These are phyloP conservation scores for Sugiyamaella castrensis DNA, from an alignment of 1,139 yeast genomes.

Conservation along the genomic window DNA sequence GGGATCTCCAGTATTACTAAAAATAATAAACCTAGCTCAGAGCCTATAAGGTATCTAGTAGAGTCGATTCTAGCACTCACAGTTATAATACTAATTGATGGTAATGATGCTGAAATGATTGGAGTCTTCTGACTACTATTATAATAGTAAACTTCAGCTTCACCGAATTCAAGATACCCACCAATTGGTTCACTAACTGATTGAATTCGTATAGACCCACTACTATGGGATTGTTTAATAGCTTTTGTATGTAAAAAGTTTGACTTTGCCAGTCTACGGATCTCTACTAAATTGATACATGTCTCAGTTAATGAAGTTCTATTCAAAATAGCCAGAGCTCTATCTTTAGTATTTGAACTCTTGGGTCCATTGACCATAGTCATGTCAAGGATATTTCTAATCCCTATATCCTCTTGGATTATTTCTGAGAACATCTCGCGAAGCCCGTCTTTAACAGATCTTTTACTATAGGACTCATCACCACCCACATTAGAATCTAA, in stretches of 20 bases:
- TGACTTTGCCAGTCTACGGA: neutral
- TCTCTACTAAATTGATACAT: neutral
- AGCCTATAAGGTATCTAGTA: constrained; percentile 3
- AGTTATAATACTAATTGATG: neutral
- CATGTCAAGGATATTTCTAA: too few relatives aligned
- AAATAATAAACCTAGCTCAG: constrained; percentile 1
- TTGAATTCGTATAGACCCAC: neutral
- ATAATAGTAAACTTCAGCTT: constrained; percentile 1
- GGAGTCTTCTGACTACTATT: too few relatives aligned
- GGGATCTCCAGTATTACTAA: neutral
- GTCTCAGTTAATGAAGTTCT: neutral
- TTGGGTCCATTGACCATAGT: too few relatives aligned
- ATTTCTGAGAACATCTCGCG: too few relatives aligned
- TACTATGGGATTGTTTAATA: neutral
- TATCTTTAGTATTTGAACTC: neutral
- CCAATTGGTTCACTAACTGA: neutral
- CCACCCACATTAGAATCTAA: neutral
- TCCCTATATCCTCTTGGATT: too few relatives aligned
- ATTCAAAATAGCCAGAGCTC: neutral
- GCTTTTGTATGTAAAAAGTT: neutral
- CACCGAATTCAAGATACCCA: constrained; percentile 5
- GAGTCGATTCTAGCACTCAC: neutral
- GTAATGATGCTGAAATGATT: too few relatives aligned
- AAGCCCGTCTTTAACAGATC: too few relatives aligned
- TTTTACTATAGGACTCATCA: too few relatives aligned